Conservation (phyloP, 345 rosid genomes). For the Moricandia moricandioides region DNA sequence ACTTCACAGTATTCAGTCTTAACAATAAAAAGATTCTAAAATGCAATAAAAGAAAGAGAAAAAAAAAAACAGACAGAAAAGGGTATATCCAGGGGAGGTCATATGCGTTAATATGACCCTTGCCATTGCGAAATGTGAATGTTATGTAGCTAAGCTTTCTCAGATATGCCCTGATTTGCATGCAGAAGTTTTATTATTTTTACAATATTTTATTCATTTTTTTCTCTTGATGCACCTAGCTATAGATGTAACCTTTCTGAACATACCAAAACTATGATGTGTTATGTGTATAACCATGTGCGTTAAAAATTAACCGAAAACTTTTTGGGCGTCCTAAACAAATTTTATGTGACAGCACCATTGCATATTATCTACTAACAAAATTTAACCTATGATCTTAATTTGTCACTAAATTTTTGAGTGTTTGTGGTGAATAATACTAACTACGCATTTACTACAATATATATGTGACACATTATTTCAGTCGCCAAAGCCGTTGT, state of each 20-base stretch:
- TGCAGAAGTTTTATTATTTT: conserved; percentile 11
- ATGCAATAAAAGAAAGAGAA: not conserved
- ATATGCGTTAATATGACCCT: conserved; percentile 33
- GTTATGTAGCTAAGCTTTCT: conserved; percentile 10
- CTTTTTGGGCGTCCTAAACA: not conserved
- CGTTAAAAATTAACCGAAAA: not conserved
- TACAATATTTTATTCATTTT: not conserved
- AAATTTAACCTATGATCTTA: not conserved
- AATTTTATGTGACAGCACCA: not conserved
- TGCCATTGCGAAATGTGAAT: conserved; percentile 32
- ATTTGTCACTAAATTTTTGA: not conserved
- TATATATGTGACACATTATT: conserved; percentile 1
- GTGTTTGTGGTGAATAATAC: not conserved
- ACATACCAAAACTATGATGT: not conserved
- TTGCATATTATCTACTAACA: not conserved
- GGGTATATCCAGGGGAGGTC: conserved; percentile 37
- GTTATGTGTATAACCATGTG: not conserved
- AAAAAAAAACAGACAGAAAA: conserved; percentile 1
- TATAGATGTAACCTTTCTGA: not conserved
- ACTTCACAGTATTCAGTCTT: conserved; percentile 25
- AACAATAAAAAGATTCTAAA: not conserved
- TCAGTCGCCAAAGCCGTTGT: not conserved
- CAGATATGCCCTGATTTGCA: conserved; percentile 19
- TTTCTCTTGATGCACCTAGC: not conserved
- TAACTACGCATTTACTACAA: not conserved